Percentiles rank a stretch among this genome's conserved stretches.
phyloP scores from a whole-genome alignment of 2,329 filamentous ascomycete species.

The Conoideocrella luteorostrata region DNA sequence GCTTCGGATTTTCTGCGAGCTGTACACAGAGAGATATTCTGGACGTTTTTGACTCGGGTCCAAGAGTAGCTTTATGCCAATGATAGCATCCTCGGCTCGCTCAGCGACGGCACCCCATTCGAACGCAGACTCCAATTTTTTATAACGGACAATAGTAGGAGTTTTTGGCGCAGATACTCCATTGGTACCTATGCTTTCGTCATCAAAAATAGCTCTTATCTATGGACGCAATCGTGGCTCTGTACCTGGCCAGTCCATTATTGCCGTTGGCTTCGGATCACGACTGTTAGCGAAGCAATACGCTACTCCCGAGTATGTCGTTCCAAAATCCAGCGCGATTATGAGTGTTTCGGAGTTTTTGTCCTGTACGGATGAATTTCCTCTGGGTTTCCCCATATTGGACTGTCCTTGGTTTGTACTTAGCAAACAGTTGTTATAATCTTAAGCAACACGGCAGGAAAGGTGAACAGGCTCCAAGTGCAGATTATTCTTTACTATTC shows the following conservation, averaged over 20 bases:
- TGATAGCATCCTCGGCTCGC: slow-evolving; percentile 6
- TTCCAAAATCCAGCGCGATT: slow-evolving; percentile 50
- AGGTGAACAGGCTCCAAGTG: too few relatives aligned
- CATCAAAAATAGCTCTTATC: slow-evolving; percentile 29
- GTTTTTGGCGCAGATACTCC: slow-evolving; percentile 29
- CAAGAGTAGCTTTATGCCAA: slow-evolving; percentile 15
- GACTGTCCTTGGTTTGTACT: neutral
- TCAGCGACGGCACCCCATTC: slow-evolving; percentile 17
- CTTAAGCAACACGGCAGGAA: too few relatives aligned
- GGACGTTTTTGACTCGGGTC: slow-evolving; percentile 12
- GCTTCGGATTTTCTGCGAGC: slow-evolving; percentile 2
- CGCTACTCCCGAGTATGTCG: slow-evolving; percentile 49
- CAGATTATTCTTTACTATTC: too few relatives aligned
- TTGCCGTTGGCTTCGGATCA: slow-evolving; percentile 26
- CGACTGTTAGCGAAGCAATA: slow-evolving; percentile 19
- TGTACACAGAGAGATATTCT: slow-evolving; percentile 7
- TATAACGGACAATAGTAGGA: slow-evolving; percentile 15
- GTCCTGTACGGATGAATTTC: neutral
- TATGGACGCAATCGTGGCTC: slow-evolving; percentile 5
- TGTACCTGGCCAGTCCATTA: slow-evolving; percentile 16
- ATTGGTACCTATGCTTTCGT: slow-evolving; percentile 38
- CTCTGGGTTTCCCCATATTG: neutral
- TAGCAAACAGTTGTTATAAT: neutral
- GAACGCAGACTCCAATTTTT: slow-evolving; percentile 34
- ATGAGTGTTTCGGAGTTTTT: slow-evolving; percentile 30